These are phyloP conservation scores for Aspergillus neotritici DNA, from an alignment of 2,329 filamentous ascomycete species.

Conservation along the genomic window DNA sequence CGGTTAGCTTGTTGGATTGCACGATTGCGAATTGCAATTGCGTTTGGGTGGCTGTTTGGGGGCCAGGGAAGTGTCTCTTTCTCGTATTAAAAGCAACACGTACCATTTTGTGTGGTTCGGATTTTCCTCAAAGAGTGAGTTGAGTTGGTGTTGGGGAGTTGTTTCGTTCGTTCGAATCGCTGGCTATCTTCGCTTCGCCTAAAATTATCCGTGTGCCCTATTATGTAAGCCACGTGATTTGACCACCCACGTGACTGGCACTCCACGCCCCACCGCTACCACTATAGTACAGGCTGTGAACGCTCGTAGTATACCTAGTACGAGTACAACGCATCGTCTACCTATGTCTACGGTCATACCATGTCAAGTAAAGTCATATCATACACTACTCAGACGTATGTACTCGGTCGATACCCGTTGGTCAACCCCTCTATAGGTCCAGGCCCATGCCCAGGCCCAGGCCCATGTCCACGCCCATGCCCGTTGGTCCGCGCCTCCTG, in stretches of 20 bases:
- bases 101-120: constrained; percentile 47
- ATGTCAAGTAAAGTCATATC: constrained; percentile 19
- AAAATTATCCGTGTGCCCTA: constrained; percentile 20
- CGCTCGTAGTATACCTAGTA: too few relatives aligned
- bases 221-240: too few relatives aligned
- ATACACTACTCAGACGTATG: constrained; percentile 35
- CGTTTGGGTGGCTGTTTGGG: background rate
- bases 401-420: constrained; percentile 36
- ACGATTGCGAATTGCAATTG: background rate
- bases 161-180: constrained; percentile 18
- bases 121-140: constrained; percentile 50
- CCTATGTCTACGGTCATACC: too few relatives aligned
- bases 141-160: constrained; percentile 20
- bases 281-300: too few relatives aligned
- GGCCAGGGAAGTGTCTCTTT: too few relatives aligned
- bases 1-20: constrained; percentile 15
- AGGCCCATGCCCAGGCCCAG: too few relatives aligned
- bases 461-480: constrained; percentile 13
- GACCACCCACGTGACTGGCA: too few relatives aligned
- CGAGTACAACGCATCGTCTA: too few relatives aligned
- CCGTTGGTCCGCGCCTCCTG: constrained; percentile 32
- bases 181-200: constrained; percentile 23
- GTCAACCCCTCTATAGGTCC: constrained; percentile 24
- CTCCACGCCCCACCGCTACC: too few relatives aligned
- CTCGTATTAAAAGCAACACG: too few relatives aligned